phyloP scores from a whole-genome alignment of 768 basidiomycete species.

The Kwoniella dendrophila region DNA sequence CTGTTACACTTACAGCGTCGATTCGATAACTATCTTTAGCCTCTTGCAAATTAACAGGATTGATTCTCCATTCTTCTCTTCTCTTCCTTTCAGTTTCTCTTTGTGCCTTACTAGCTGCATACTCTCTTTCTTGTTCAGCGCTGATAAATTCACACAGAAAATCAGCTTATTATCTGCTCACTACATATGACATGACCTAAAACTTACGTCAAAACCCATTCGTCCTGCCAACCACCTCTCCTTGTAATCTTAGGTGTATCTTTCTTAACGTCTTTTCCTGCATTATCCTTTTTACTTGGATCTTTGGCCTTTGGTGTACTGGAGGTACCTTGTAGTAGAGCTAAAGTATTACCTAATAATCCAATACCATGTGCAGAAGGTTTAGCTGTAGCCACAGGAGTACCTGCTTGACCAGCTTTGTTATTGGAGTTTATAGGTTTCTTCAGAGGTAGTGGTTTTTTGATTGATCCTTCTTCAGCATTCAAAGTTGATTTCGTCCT shows the following conservation, averaged over 20 bases:
- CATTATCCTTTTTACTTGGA: not conserved
- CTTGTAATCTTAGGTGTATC: not conserved
- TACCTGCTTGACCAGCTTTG: not conserved
- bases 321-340: slow-evolving; percentile 13
- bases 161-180: too few species aligned
- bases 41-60: slow-evolving; percentile 28
- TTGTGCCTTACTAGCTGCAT: slow-evolving; percentile 2
- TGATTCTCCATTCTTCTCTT: slow-evolving; percentile 9
- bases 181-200: too few species aligned
- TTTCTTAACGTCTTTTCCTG: slow-evolving; percentile 5
- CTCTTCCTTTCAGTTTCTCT: slow-evolving; percentile 13
- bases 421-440: not conserved
- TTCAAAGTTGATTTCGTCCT: slow-evolving; percentile 3
- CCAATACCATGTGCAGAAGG: slow-evolving; percentile 10
- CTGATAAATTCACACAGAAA: not conserved
- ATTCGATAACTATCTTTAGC: slow-evolving; percentile 26
- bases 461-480: slow-evolving; percentile 7
- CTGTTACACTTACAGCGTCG: slow-evolving; percentile 21
- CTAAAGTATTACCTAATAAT: slow-evolving; percentile 19
- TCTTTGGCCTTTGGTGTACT: slow-evolving; percentile 15
- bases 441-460: slow-evolving; percentile 3
- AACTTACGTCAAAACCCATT: slow-evolving; percentile 22
- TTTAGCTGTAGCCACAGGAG: slow-evolving; percentile 1
- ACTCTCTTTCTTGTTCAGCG: slow-evolving; percentile 14
- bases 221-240: slow-evolving; percentile 17